A percentile compares a stretch with the other conserved stretches of the same genome.
Evolutionary conservation across 305 asterid species (phyloP).

Genomic region (Solanum chacoense): DNA sequence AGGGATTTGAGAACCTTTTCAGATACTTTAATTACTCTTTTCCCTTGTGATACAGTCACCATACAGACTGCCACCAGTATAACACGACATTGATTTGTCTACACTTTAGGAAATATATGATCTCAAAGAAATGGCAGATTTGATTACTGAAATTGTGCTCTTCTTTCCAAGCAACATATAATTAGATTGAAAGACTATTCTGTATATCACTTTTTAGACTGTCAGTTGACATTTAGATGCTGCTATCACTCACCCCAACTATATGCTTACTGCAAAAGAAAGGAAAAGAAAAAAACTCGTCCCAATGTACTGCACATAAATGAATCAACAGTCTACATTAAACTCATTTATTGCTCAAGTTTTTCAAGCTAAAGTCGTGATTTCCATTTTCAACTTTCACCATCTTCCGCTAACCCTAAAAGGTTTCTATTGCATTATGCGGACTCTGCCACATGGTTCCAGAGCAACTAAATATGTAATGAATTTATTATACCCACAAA

Average conservation of each 20-base stretch:
- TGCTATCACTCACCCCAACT: background rate
- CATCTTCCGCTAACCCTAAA: background rate
- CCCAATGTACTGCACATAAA: background rate
- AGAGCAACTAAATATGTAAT: background rate
- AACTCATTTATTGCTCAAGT: background rate
- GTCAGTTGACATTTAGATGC: background rate
- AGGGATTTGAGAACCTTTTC: background rate
- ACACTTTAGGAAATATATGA: background rate
- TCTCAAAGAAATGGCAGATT: background rate
- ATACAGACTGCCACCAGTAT: background rate
- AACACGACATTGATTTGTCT: background rate
- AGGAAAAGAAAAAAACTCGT: background rate
- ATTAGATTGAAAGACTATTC: background rate
- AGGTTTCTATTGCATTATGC: background rate
- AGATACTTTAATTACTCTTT: background rate
- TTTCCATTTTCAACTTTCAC: background rate
- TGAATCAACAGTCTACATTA: background rate
- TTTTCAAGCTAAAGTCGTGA: background rate
- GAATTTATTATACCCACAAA: background rate
- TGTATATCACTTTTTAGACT: background rate
- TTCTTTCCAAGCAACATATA: background rate
- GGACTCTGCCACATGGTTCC: background rate
- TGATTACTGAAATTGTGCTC: background rate
- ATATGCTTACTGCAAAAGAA: background rate
- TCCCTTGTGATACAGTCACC: background rate